Percentiles rank a stretch among this genome's conserved stretches.
These are phyloP conservation scores for Cyberlindnera bimundalis DNA, from an alignment of 805 yeast genomes.

Conservation along the genomic window DNA sequence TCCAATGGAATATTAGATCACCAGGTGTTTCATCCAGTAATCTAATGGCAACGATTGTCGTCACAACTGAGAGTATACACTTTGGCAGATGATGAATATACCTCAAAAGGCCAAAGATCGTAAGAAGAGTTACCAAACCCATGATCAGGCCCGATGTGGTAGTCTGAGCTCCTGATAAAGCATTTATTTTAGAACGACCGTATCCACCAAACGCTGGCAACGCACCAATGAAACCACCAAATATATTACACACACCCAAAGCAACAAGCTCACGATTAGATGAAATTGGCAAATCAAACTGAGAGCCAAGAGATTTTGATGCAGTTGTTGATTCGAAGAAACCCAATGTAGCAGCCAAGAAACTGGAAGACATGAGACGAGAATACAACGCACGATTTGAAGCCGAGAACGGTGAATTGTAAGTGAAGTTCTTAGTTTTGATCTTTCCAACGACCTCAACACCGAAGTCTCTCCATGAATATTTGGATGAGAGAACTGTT, in stretches of 20 bases:
- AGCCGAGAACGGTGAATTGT: slow-evolving; percentile 56
- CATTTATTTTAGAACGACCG: slow-evolving; percentile 87
- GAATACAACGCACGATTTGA: slow-evolving; percentile 46
- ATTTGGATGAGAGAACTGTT: slow-evolving; percentile 51
- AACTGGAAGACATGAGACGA: slow-evolving; percentile 60
- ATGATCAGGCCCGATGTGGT: slow-evolving; percentile 80
- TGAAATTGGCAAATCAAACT: slow-evolving; percentile 68
- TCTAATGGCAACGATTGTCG: slow-evolving; percentile 72
- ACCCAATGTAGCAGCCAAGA: slow-evolving; percentile 80
- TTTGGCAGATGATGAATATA: slow-evolving; percentile 71
- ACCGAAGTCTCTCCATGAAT: slow-evolving; percentile 51
- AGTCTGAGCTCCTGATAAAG: slow-evolving; percentile 82
- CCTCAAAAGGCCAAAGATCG: slow-evolving; percentile 56
- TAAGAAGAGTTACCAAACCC: slow-evolving; percentile 70
- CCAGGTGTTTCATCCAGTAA: slow-evolving; percentile 81
- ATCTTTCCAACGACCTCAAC: slow-evolving; percentile 72
- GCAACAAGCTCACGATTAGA: slow-evolving; percentile 91
- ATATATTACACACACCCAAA: slow-evolving; percentile 65
- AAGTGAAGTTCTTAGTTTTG: slow-evolving; percentile 44
- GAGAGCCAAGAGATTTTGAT: slow-evolving; percentile 76
- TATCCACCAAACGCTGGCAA: slow-evolving; percentile 95
- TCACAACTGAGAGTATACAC: slow-evolving; percentile 76
- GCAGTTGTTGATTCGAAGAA: slow-evolving; percentile 94
- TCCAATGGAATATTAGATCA: slow-evolving; percentile 70
- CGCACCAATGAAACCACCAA: slow-evolving; percentile 55